Base-by-base conservation (phyloP, 2,329 filamentous ascomycete genomes). In the Stagonosporopsis rhizophila region DNA sequence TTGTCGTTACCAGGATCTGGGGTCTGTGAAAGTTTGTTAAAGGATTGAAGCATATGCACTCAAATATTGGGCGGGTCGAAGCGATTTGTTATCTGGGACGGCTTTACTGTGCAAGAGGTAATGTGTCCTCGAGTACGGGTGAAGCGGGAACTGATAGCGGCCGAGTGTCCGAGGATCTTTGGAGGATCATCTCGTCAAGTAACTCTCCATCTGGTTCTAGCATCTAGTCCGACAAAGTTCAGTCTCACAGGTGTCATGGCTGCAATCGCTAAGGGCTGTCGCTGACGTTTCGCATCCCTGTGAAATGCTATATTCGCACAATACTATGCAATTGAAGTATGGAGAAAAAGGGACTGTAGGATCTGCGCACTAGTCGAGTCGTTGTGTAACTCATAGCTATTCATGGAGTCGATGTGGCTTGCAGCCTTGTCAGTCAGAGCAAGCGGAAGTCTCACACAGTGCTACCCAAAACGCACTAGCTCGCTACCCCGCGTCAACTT, bases 1-100 rank as follows among this genome's bases (percentile, higher is more conserved):
- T 46, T 56, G 48, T 56, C 53, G 47, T 32, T 56, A 47, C 48
- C 42, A 27, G 53, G 47, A 52, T 56, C 53, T 39, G 42, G 47
- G 47, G 44, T 56, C 34, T 52, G 27, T 28, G 12, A 39, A 42
- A 48, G n/a, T 48, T 52, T 48, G 48, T 11, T 14, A 28, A 47
- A 39, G 44, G 42, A 52, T 44, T 47, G 42, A 44, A 44, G 23
- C 4, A 52, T 56, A 56, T 56, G 53, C 53, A 56, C 47, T 46
- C 53, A 56, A 52, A 37, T 56, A 56, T 56, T 56, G 50, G 19
- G 50, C 41, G 50, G 50, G 35, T 27, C 40, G 53, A 32, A 47
- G 30, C 17, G 47, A 30, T 48, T 20, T 52, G 19, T 42, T 28
- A 6, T 25, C n/a, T 56, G 38, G 42, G 44, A 47, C 12, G 8